These are phyloP conservation scores for Colletotrichum sojae DNA, from an alignment of 2,329 filamentous ascomycete species.

Conservation along the genomic window DNA sequence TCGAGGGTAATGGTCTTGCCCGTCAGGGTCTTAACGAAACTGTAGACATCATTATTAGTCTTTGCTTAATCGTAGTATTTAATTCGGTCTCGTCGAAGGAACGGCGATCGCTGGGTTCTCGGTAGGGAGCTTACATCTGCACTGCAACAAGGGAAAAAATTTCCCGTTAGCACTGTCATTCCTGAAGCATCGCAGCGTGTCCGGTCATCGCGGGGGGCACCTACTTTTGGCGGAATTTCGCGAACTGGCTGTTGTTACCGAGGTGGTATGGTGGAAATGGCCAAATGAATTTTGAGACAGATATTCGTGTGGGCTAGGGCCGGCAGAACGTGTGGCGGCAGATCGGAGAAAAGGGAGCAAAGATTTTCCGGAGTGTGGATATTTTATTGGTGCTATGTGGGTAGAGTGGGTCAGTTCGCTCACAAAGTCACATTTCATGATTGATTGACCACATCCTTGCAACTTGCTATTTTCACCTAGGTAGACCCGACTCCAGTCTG, in stretches of 20 bases:
- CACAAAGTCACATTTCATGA: too few species aligned
- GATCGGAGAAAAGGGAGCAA: slow-evolving; percentile 5
- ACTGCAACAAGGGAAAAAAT: slow-evolving; percentile 65
- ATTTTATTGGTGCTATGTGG: too few species aligned
- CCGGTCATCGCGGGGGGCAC: slow-evolving; percentile 49
- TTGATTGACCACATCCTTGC: too few species aligned
- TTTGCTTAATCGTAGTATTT: slow-evolving; percentile 36
- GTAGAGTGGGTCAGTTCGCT: too few species aligned
- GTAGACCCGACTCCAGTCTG: too few species aligned
- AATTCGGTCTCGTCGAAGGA: slow-evolving; percentile 38
- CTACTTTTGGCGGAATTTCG: slow-evolving; percentile 72
- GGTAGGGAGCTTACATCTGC: slow-evolving; percentile 82
- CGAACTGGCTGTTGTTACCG: slow-evolving; percentile 53
- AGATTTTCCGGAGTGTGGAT: too few species aligned
- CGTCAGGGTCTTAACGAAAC: slow-evolving; percentile 99
- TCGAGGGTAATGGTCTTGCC: slow-evolving; percentile 99
- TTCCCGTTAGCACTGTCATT: slow-evolving; percentile 42
- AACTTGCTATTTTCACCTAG: too few species aligned
- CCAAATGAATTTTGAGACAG: slow-evolving; percentile 34
- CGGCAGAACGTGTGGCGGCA: slow-evolving; percentile 18
- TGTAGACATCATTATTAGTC: slow-evolving; percentile 56
- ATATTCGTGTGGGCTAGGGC: slow-evolving; percentile 30
- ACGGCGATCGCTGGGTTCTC: slow-evolving; percentile 34
- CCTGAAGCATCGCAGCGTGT: neutral
- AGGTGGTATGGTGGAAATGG: slow-evolving; percentile 44